A percentile compares a stretch with the other conserved stretches of the same genome.
phyloP scores from a whole-genome alignment of 2,329 filamentous ascomycete species.

The Hansfordia pulvinata region DNA sequence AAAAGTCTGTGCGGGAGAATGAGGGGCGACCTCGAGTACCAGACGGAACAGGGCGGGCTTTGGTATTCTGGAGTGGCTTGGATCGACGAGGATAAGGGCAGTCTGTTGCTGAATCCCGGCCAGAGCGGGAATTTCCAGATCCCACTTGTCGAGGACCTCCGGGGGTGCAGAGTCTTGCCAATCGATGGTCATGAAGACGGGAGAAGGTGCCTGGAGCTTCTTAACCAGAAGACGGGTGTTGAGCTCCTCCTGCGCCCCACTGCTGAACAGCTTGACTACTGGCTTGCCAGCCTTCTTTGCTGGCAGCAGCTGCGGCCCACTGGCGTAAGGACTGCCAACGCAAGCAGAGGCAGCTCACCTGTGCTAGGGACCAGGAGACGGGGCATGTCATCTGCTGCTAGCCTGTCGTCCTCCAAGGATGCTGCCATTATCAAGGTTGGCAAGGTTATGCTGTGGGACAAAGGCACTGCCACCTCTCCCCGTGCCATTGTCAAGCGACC shows the following conservation, averaged over 20 bases:
- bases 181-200: conserved; percentile 31
- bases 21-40: conserved; percentile 66
- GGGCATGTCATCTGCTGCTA: conserved; percentile 18
- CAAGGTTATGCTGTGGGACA: conserved; percentile 85
- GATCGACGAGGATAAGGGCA: conserved; percentile 64
- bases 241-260: conserved; percentile 54
- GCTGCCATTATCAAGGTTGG: conserved; percentile 89
- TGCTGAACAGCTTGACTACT: conserved; percentile 57
- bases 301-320: conserved; percentile 65
- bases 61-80: conserved; percentile 65
- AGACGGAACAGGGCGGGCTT: conserved; percentile 41
- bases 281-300: conserved; percentile 68
- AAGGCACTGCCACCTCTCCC: conserved; percentile 43
- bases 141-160: conserved; percentile 57
- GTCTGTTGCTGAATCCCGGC: conserved; percentile 61
- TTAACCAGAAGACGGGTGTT: conserved; percentile 36
- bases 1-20: conserved; percentile 65
- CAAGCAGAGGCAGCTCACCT: conserved; percentile 22
- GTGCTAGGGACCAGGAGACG: conserved; percentile 30
- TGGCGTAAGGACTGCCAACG: conserved; percentile 38
- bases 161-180: conserved; percentile 56
- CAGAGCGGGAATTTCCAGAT: conserved; percentile 51
- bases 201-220: conserved; percentile 38
- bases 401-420: conserved; percentile 37
- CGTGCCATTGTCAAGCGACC: conserved; percentile 41